Conservation (phyloP, 805 yeast genomes). For the Starmerella scarabaei region DNA sequence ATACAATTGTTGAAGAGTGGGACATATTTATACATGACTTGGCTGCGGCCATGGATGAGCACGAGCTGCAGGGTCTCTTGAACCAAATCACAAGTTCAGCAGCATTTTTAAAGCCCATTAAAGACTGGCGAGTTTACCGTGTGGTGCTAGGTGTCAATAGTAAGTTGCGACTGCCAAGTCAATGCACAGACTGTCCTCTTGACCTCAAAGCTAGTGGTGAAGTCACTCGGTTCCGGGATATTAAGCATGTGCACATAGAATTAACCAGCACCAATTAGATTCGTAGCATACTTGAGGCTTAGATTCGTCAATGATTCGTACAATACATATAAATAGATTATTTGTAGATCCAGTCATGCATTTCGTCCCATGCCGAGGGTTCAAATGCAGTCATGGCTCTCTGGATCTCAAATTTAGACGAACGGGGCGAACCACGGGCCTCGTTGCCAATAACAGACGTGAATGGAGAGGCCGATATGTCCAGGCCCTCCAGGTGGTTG, state of each 20-base stretch:
- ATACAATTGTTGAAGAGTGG: conserved; percentile 1
- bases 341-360: conserved; percentile 20
- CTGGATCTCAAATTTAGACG: conserved; percentile 16
- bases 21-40: neutral
- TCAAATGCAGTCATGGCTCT: conserved; percentile 20
- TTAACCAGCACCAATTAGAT: no score
- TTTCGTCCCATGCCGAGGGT: conserved; percentile 20
- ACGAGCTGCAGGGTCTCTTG: conserved; percentile 1
- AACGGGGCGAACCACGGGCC: conserved; percentile 16
- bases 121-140: neutral
- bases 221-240: neutral
- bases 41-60: neutral
- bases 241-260: no score
- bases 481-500: conserved; percentile 6
- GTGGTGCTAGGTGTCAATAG: neutral
- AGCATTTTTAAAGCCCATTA: neutral
- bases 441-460: conserved; percentile 6
- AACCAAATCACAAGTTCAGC: neutral
- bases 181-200: neutral
- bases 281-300: conserved; percentile 3
- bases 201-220: neutral
- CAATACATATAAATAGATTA: neutral
- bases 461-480: conserved; percentile 11
- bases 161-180: neutral
- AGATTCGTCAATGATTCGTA: no score